Base-by-base conservation (phyloP, 768 basidiomycete species). In the Daedaleopsis nitida region DNA sequence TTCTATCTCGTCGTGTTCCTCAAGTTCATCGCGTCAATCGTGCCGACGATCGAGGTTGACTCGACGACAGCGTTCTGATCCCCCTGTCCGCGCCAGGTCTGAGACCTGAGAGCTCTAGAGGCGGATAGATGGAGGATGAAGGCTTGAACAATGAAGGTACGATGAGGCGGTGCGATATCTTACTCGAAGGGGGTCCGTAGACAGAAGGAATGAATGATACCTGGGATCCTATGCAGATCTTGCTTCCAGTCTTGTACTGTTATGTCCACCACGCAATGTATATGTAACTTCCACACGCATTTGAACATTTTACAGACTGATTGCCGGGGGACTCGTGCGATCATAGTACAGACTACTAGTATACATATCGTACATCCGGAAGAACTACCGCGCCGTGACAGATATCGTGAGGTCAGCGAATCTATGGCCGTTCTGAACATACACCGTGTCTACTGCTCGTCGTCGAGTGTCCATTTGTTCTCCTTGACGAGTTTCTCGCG, bases 1-100 rank as follows among this genome's bases (percentile, higher is more conserved):
- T 97, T 97, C 77, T 98, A 98, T 74, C 84, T 97, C 53, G 93
- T 97, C 68, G 95, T 94, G 57, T 98, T 98, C 86, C 86, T 98
- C 79, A 99, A 98, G 83, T 98, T 98, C 77, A 97, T 98, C 72
- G 94, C 94, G 12, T 94, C 92, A 55, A 96, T 97, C 74, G 94
- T 97, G 47, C 96, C 95, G n/a, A 97, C 96, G 52, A 98, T 98
- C 73, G 96, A 98, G 78, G 94, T 98, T 45, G 93, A 96, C 74
- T 93, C 94, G 66, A 96, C 93, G 52, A 90, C 92, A 16, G 70
- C 79, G 32, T 72, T 76, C 63, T 76, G 64, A 71, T 56, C 34
- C 23, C 14, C 44, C 23, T 17, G 17, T 27, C 10, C 24, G 37
- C 13, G 13, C n/a, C 14, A 39, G 55, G 39, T 44, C 42, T n/a